phyloP scores from a whole-genome alignment of 345 rosid genomes.

The Bretschneidera sinensis region DNA sequence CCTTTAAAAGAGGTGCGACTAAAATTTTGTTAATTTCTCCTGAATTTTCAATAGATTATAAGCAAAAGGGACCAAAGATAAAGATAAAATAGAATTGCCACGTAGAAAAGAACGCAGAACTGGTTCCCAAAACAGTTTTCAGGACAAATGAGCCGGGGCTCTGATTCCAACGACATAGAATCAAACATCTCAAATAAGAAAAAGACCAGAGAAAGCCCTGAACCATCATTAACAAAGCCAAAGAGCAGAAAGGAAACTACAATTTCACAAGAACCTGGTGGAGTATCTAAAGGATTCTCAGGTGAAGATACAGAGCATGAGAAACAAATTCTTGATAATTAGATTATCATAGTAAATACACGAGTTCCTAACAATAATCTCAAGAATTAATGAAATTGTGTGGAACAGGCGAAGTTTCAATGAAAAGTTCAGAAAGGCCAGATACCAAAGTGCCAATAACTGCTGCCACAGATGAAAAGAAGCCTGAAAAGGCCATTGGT shows the following conservation, averaged over 20 bases:
- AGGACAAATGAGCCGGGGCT: conserved; percentile 26
- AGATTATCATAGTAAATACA: background rate
- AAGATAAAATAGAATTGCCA: background rate
- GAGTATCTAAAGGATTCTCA: conserved; percentile 11
- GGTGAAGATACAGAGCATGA: conserved; percentile 18
- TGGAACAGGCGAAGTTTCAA: conserved; percentile 20
- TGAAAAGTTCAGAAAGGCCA: background rate
- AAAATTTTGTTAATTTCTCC: background rate
- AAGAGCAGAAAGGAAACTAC: conserved; percentile 29
- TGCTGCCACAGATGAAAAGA: conserved; percentile 12
- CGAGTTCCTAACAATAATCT: background rate
- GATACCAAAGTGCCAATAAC: conserved; percentile 9
- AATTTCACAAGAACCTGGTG: conserved; percentile 9
- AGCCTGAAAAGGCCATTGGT: conserved; percentile 2
- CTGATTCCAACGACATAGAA: conserved; percentile 14
- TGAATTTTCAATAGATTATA: background rate
- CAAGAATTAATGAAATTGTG: background rate
- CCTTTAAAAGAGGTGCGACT: conserved; percentile 37
- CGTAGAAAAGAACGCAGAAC: conserved; percentile 24
- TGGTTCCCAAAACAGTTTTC: conserved; percentile 43
- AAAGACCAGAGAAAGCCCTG: background rate
- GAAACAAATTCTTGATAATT: conserved; percentile 1
- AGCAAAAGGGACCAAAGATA: too few species aligned
- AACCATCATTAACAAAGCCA: conserved; percentile 13
- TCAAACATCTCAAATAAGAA: background rate